A percentile compares a stretch with the other conserved stretches of the same genome.
Evolutionary conservation across 371 early-diverging fungal genomes (phyloP).

Genomic region (Haplosporangium sp.): DNA sequence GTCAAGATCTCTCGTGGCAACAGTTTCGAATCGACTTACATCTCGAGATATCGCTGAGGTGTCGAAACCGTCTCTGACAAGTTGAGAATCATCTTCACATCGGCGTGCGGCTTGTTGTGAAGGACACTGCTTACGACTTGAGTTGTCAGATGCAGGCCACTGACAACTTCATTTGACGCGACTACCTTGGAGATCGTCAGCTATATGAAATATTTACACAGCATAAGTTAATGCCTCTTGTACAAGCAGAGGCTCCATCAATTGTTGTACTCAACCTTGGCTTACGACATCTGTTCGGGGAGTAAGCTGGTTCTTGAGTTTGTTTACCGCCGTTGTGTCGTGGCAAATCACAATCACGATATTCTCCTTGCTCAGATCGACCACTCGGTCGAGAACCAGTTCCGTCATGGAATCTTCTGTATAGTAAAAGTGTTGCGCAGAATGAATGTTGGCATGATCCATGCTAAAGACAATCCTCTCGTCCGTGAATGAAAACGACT

Average conservation of each 20-base stretch:
- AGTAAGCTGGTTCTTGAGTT: constrained; percentile 15
- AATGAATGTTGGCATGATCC: constrained; percentile 22
- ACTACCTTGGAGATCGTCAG: constrained; percentile 6
- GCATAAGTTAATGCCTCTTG: not conserved
- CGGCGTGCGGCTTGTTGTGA: constrained; percentile 2
- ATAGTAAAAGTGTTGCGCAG: constrained; percentile 19
- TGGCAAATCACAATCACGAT: constrained; percentile 32
- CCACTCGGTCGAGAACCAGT: constrained; percentile 6
- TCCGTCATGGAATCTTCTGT: constrained; percentile 7
- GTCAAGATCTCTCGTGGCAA: not conserved
- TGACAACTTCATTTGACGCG: not conserved
- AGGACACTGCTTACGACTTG: constrained; percentile 2
- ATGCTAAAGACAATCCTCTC: constrained; percentile 21
- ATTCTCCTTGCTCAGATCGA: constrained; percentile 17
- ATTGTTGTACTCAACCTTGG: not conserved
- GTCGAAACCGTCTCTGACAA: not conserved
- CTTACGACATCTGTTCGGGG: constrained; percentile 20
- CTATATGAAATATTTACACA: not conserved
- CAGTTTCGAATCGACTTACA: constrained; percentile 9
- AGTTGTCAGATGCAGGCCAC: constrained; percentile 28
- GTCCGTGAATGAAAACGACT: constrained; percentile 15
- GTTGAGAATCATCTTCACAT: constrained; percentile 29
- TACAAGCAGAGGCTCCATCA: not conserved
- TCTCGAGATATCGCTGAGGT: constrained; percentile 25
- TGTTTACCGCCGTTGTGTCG: constrained; percentile 7